Base-by-base conservation (phyloP, 2,329 filamentous ascomycete genomes). In the Colletotrichum echinochloae region DNA sequence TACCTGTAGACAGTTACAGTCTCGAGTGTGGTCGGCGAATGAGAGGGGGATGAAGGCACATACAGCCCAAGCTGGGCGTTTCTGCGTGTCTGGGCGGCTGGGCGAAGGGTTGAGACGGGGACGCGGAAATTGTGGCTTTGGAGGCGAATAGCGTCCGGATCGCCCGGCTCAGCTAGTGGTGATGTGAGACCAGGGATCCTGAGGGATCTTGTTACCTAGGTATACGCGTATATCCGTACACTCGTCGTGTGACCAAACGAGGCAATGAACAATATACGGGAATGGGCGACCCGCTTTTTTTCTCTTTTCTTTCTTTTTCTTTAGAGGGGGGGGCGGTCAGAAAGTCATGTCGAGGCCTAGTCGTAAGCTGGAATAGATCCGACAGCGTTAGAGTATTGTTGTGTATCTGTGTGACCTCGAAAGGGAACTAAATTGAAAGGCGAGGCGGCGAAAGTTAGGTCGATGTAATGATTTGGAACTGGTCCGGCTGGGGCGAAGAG, bases 81-180 rank as follows among this genome's bases (percentile, higher is more conserved):
- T 37, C 30, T 55, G 30, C 11, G 5, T 35, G 33, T 37, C 66
- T 70, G 37, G 63, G 51, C 51, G 35, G 23, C 63, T 39, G 57
- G 52, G 46, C 20, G 51, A 18, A 55, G 39, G 62, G 51, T 30
- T 37, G 63, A 28, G 64, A 57, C 59, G 57, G 33, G 52, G 59
- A 57, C 67, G 67, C 64, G 67, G 64, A 62, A 39, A 57, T 67
- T 46, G 51, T 67, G 67, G 67, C 64, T 57, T 49, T 52, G 57
- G 64, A 57, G 52, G 37, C 67, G 64, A 70, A 70, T 70, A 70
- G 23, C n/a, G 28, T 37, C 52, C 57, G 67, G 67, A 70, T 67
- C 44, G 37, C 56, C 37, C 67, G 67, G 67, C 51, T 67, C 23
- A 57, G 64, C 67, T 70, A 51, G 49, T 67, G 49, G 55, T 61